Evolutionary conservation across 257 asterid genomes (phyloP).

Genomic region (Plantago elongata): DNA sequence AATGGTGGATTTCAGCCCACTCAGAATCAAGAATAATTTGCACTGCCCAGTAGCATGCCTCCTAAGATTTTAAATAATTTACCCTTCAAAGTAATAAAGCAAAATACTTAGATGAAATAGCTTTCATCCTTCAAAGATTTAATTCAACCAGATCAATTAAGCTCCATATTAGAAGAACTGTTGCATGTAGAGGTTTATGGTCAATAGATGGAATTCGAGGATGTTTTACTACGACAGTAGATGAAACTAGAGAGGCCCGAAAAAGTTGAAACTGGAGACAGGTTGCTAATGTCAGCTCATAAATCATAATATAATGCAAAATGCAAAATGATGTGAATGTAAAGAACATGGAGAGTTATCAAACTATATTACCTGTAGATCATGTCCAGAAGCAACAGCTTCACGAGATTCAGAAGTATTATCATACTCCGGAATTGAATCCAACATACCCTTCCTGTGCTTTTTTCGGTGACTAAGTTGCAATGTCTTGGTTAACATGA

Average conservation of each 20-base stretch:
- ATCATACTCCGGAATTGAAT: conserved; percentile 67
- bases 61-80: not conserved
- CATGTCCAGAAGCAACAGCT: conserved; percentile 37
- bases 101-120: not conserved
- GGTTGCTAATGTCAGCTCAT: too few species aligned
- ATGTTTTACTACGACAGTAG: not conserved
- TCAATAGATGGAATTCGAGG: too few species aligned
- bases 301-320: not conserved
- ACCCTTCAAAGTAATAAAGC: not conserved
- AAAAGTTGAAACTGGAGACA: too few species aligned
- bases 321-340: not conserved
- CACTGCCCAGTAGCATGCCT: not conserved
- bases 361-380: conserved; percentile 53
- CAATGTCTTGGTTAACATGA: conserved; percentile 69
- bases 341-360: not conserved
- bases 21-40: not conserved
- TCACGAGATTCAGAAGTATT: conserved; percentile 35
- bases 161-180: not conserved
- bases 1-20: not conserved
- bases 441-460: conserved; percentile 48
- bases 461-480: conserved; percentile 59
- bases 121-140: not conserved
- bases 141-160: not conserved
- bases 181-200: too few species aligned
- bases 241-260: not conserved